Evolutionary conservation across 805 yeast genomes (phyloP), one percentile per base, ranked within the genome.

Genomic region (Yarrowia osloensis): DNA sequence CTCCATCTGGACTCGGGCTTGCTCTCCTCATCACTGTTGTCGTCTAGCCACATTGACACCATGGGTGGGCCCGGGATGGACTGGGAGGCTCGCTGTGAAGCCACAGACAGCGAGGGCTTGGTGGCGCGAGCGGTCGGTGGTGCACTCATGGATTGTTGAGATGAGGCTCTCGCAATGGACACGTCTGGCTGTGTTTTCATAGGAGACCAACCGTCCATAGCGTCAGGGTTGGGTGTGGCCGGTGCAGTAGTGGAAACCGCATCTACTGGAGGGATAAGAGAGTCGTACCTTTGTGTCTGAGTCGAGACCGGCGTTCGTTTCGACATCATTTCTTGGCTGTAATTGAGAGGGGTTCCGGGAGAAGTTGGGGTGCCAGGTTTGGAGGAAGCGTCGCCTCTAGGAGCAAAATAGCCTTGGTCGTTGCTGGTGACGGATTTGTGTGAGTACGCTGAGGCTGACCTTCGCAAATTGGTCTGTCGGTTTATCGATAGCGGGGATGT

Each of bases 401-500:
- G 44, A 33, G 61, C 44, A 54, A 54, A 54, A 44, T 54, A 54
- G 44, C 44, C 61, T 22, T 22, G 61, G 44, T 35, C 61, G 57
- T 21, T 49, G 39, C 55, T 49, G 28, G n/a, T 29, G 55, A 13
- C 21, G 37, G 55, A 49, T 26, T 46, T 46, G 1, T 49, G 55
- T 8, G 55, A 49, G 11, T 35, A 22, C 44, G 61, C 47, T 55
- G 46, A 57, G n/a, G 49, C 35, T 12, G 63, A 39, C 49, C 49
- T 11, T 24, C 49, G 19, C 35, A 54, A n/a, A 52, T 52, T 24
- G 57, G 57, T 19, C 40, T 50, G 57, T 21, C 57, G 57, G 44
- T 37, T 54, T n/a, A 54, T n/a, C 24, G 61, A 54, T 54, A 54
- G 61, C 44, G 61, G 44, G 44, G 61, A 54, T 35, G 61, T 54